phyloP scores from a whole-genome alignment of 2,329 filamentous ascomycete species.

The Penicillium sp. region DNA sequence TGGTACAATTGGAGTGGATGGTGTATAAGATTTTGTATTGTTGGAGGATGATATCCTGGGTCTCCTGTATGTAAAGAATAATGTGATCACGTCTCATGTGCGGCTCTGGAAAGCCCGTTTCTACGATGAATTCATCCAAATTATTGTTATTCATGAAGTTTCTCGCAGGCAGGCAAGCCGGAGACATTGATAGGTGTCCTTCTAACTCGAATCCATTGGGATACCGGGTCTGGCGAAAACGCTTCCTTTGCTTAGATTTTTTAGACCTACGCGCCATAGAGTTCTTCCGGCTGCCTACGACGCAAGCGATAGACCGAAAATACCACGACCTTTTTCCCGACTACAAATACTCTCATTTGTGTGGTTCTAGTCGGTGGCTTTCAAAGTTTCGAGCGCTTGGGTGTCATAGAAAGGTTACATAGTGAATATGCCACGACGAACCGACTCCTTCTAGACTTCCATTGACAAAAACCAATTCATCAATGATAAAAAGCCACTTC shows the following conservation, averaged over 20 bases:
- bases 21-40: not conserved
- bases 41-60: not conserved
- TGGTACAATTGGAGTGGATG: not conserved
- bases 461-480: not conserved
- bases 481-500: not conserved
- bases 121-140: not conserved
- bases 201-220: too few species aligned
- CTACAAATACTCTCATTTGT: too few species aligned
- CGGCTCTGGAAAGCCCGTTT: not conserved
- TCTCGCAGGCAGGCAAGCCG: not conserved
- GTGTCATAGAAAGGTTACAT: not conserved
- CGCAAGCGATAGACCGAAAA: too few species aligned
- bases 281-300: too few species aligned
- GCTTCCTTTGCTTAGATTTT: too few species aligned
- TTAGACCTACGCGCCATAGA: too few species aligned
- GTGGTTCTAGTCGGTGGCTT: too few species aligned
- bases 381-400: not conserved
- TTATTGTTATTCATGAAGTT: not conserved
- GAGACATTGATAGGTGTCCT: not conserved
- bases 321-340: too few species aligned
- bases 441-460: not conserved
- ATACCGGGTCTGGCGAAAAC: too few species aligned
- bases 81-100: constrained; percentile 5
- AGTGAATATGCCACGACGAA: not conserved
- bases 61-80: not conserved